A percentile compares a stretch with the other conserved stretches of the same genome.
Conservation (phyloP, 129 eudicot genomes). For the Artemisia argyi region DNA sequence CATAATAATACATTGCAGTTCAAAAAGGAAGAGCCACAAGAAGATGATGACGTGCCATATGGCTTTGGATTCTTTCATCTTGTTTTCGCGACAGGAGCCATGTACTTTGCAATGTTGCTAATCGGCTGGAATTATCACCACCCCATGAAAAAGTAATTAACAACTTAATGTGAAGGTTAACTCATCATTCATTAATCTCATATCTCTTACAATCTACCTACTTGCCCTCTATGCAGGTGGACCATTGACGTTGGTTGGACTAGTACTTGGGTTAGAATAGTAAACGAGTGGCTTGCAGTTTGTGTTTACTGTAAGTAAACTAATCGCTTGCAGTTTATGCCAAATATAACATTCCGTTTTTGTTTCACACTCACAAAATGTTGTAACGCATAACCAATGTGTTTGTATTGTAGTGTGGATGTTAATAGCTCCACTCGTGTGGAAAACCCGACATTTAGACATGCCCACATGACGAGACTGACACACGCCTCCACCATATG, state of each 20-base stretch:
- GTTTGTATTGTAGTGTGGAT: conserved; percentile 77
- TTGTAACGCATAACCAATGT: not conserved
- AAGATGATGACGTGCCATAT: conserved; percentile 77
- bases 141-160: conserved; percentile 60
- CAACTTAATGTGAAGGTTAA: not conserved
- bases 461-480: conserved; percentile 20
- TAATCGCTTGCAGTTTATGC: conserved; percentile 60
- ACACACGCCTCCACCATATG: not conserved
- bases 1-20: conserved; percentile 43
- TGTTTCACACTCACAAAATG: not conserved
- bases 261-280: conserved; percentile 87
- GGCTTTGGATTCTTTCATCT: conserved; percentile 86
- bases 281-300: conserved; percentile 84
- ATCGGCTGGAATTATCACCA: conserved; percentile 84
- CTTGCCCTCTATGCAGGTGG: conserved; percentile 49
- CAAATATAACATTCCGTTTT: not conserved
- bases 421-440: conserved; percentile 66
- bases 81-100: conserved; percentile 89
- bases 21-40: conserved; percentile 53
- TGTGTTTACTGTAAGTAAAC: conserved; percentile 71
- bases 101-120: conserved; percentile 86
- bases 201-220: not conserved
- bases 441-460: conserved; percentile 52
- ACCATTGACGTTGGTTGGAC: conserved; percentile 92
- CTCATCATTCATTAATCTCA: not conserved